phyloP scores from a whole-genome alignment of 2,329 filamentous ascomycete genomes.

The Fusarium euwallaceae region DNA sequence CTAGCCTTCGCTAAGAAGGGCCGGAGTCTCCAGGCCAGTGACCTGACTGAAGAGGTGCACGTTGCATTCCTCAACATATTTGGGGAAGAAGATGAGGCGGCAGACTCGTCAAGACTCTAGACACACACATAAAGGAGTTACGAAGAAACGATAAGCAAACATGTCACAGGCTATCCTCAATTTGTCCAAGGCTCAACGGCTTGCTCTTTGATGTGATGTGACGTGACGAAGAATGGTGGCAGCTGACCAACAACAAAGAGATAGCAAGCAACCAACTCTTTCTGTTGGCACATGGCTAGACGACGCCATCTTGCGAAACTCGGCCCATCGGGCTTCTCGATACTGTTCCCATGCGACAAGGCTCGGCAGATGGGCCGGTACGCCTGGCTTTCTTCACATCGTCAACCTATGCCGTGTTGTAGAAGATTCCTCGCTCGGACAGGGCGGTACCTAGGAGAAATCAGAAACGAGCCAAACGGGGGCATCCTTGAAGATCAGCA shows the following conservation, averaged over 20 bases:
- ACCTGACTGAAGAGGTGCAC: conserved; percentile 92
- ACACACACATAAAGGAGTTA: background rate
- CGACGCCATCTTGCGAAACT: background rate
- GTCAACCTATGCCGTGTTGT: background rate
- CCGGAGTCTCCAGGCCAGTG: conserved; percentile 89
- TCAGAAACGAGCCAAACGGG: background rate
- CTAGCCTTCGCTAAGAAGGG: conserved; percentile 89
- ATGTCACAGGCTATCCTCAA: background rate
- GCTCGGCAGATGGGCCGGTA: background rate
- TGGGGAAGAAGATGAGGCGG: conserved; percentile 72
- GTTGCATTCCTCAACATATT: conserved; percentile 83
- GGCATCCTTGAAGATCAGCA: conserved; percentile 8
- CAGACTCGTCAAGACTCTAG: conserved; percentile 51
- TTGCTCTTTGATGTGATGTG: conserved; percentile 1
- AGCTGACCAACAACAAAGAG: background rate
- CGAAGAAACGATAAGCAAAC: conserved; percentile 10
- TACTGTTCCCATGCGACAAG: background rate
- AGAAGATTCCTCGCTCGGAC: background rate
- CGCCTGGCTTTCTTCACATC: background rate
- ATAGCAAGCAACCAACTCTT: background rate
- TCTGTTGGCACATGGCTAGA: background rate
- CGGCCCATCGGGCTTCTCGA: background rate
- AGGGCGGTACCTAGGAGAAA: background rate
- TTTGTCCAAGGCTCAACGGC: background rate
- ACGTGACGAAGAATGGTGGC: background rate